phyloP scores from a whole-genome alignment of 495 filamentous ascomycete species.

The Clohesyomyces aquaticus region DNA sequence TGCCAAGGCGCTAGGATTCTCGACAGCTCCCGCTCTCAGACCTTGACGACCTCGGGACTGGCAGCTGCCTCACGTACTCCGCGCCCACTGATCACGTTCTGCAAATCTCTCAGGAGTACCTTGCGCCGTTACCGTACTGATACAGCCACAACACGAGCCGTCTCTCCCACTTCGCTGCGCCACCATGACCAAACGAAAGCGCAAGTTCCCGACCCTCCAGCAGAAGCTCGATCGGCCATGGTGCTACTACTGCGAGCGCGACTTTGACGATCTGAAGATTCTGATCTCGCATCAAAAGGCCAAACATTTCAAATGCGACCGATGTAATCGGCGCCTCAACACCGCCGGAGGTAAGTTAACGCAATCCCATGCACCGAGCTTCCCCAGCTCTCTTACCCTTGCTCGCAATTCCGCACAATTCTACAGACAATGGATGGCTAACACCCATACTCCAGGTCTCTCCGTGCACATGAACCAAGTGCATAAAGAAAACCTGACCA shows the following conservation, averaged over 20 bases:
- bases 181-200: conserved; percentile 82
- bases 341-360: conserved; percentile 81
- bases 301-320: conserved; percentile 96
- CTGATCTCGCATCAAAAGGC: conserved; percentile 96
- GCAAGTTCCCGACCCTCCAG: conserved; percentile 79
- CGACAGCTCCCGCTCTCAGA: neutral
- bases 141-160: too few relatives aligned
- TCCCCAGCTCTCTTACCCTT: conserved; percentile 1
- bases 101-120: too few relatives aligned
- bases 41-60: conserved; percentile 3
- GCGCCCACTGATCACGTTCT: too few relatives aligned
- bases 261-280: conserved; percentile 96
- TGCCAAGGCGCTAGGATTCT: neutral
- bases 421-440: too few relatives aligned
- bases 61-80: neutral
- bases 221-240: conserved; percentile 86
- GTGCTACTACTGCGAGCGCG: conserved; percentile 99
- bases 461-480: conserved; percentile 98
- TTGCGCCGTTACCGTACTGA: too few relatives aligned
- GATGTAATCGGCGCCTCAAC: conserved; percentile 83
- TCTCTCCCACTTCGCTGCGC: neutral
- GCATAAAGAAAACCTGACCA: conserved; percentile 85
- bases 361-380: neutral
- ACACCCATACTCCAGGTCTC: conserved; percentile 74
- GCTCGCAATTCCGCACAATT: too few relatives aligned